A percentile compares a stretch with the other conserved stretches of the same genome.
Evolutionary conservation across 2,329 filamentous ascomycete genomes (phyloP).

Genomic region (Ascochyta rabiei): DNA sequence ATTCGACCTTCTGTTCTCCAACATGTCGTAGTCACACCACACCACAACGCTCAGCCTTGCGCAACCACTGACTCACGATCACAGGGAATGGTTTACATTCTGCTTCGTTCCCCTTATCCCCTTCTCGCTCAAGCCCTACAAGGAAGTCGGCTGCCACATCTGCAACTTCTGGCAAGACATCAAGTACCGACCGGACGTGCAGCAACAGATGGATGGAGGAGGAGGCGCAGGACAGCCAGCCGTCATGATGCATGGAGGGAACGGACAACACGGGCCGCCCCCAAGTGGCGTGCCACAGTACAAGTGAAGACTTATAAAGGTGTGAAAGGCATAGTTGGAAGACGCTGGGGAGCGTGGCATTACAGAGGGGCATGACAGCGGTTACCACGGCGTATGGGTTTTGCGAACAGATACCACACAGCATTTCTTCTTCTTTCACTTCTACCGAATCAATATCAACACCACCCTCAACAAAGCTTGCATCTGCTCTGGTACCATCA

Average conservation of each 20-base stretch:
- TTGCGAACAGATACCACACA: constrained; percentile 22
- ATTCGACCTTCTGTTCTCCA: neutral
- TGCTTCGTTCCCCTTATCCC: constrained; percentile 79
- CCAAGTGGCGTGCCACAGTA: constrained; percentile 34
- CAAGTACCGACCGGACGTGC: constrained; percentile 50
- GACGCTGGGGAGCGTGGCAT: neutral
- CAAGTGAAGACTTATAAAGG: constrained; percentile 13
- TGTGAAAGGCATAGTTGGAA: neutral
- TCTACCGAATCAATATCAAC: neutral
- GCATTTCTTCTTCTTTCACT: neutral
- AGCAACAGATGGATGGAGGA: constrained; percentile 34
- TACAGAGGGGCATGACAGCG: neutral
- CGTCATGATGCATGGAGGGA: constrained; percentile 35
- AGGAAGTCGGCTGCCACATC: constrained; percentile 74
- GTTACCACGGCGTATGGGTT: constrained; percentile 13
- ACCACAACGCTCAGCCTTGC: neutral
- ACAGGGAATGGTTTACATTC: constrained; percentile 73
- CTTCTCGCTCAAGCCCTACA: constrained; percentile 62
- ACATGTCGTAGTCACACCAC: neutral
- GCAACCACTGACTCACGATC: neutral
- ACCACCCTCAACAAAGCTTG: no score
- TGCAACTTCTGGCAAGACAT: constrained; percentile 75
- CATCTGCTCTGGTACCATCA: no score
- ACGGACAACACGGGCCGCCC: constrained; percentile 15
- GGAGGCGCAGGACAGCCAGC: constrained; percentile 16